A percentile compares a stretch with the other conserved stretches of the same genome.
phyloP scores from a whole-genome alignment of 2,329 filamentous ascomycete species.

The Ascochyta clinopodiicola region DNA sequence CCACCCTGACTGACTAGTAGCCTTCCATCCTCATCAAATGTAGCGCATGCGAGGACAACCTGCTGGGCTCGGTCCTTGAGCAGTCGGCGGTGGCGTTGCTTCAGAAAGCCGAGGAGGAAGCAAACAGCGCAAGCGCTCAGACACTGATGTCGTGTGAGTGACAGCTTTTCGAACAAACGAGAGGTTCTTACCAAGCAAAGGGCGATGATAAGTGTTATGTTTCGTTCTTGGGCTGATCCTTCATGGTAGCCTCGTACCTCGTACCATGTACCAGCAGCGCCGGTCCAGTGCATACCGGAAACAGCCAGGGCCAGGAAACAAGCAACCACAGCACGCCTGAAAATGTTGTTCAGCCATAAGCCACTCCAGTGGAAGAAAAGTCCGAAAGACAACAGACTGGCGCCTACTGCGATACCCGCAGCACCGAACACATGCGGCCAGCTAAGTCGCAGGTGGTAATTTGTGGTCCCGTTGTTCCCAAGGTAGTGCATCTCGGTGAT shows the following conservation, averaged over 20 bases:
- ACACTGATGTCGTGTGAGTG: conserved; percentile 61
- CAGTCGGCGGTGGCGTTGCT: conserved; percentile 47
- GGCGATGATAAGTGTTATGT: conserved; percentile 75
- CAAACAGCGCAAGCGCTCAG: conserved; percentile 49
- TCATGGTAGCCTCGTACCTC: conserved; percentile 58
- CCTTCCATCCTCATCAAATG: conserved; percentile 71
- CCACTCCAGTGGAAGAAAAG: conserved; percentile 80
- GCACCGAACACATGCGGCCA: conserved; percentile 69
- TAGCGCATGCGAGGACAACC: conserved; percentile 63
- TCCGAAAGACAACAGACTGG: conserved; percentile 72
- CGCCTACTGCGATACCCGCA: conserved; percentile 73
- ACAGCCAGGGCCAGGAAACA: conserved; percentile 74
- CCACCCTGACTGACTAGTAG: conserved; percentile 75
- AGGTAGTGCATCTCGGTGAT: conserved; percentile 89
- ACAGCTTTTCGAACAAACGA: conserved; percentile 66
- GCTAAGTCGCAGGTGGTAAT: conserved; percentile 72
- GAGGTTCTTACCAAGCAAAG: conserved; percentile 66
- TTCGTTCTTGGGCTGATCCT: conserved; percentile 54
- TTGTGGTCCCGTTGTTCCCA: conserved; percentile 81
- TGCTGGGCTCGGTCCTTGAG: conserved; percentile 58
- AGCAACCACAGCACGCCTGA: conserved; percentile 73
- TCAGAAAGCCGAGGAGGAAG: conserved; percentile 47
- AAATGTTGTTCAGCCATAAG: conserved; percentile 79
- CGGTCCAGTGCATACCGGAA: conserved; percentile 89
- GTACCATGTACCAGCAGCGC: conserved; percentile 73